Base-by-base conservation (phyloP, 768 basidiomycete genomes). In the Suillus americanus region DNA sequence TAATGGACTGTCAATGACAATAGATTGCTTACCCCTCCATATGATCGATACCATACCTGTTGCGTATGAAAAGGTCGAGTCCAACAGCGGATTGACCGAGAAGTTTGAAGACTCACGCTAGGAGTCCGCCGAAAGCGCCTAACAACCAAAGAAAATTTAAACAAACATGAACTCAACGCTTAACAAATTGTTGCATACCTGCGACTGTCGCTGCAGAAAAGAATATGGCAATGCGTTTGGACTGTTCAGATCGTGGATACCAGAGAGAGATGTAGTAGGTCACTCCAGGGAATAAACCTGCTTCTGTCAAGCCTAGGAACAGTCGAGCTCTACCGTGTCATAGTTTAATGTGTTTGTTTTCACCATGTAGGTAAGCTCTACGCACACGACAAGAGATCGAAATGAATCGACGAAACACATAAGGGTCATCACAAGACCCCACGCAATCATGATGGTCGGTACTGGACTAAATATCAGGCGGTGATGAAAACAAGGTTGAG, bases 181-280 rank as follows among this genome's bases (percentile, higher is more conserved):
- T 28, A 30, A 14, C 16, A 48, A 8, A 45, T 7, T 20, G 5
- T n/a, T 43, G 61, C 71, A 18, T 38, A 73, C 82, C 86, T 20
- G 86, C 82, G 41, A 84, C 70, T 2, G 85, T 87, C 13, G 86
- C 86, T 43, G 86, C 86, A 23, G 83, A 83, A 72, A 88, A 88
- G 78, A 89, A 89, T 43, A 89, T 78, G 5, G 87, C 85, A 62
- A 87, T 81, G 33, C 88, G 82, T 68, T 75, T 76, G 20, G 84
- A 86, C 51, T 87, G 82, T 69, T 89, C 88, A 61, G 77, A 76
- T 41, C 83, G 78, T 12, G 85, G 81, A 70, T 91, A 86, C 87
- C 88, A 89, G 57, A 85, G 72, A 13, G 84, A 85, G 51, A 87
- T 75, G 48, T 78, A 80, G 62, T 81, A 84, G 2, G 76, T 77